These are phyloP conservation scores for Friedmanniomyces simplex DNA, from an alignment of 495 filamentous ascomycete genomes.

Conservation along the genomic window DNA sequence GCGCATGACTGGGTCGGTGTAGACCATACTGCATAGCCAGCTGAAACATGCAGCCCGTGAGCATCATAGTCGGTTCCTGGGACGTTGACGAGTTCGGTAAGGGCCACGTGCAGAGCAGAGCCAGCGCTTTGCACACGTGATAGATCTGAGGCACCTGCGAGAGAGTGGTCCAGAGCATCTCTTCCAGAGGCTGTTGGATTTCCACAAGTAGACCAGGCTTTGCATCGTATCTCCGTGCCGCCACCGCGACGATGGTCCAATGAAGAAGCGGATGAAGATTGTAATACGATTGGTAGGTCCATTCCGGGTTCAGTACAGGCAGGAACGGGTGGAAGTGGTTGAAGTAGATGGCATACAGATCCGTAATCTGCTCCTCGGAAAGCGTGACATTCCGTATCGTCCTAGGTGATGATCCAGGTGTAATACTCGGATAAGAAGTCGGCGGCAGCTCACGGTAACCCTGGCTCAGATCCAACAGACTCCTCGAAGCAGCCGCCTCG, in stretches of 20 bases:
- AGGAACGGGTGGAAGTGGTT: conserved; percentile 74
- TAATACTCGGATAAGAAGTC: conserved; percentile 9
- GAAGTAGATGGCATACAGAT: conserved; percentile 74
- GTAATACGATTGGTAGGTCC: conserved; percentile 64
- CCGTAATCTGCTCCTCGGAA: conserved; percentile 56
- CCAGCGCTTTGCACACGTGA: conserved; percentile 83
- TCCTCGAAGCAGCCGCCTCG: conserved; percentile 15
- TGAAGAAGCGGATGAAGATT: conserved; percentile 66
- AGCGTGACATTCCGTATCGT: conserved; percentile 65
- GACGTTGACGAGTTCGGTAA: conserved; percentile 78
- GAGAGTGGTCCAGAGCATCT: conserved; percentile 71
- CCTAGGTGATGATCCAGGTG: conserved; percentile 30
- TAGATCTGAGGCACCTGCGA: conserved; percentile 77
- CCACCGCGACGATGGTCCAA: conserved; percentile 78
- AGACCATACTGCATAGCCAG: conserved; percentile 83
- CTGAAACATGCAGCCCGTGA: conserved; percentile 87
- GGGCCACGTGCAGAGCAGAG: conserved; percentile 83
- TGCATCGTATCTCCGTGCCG: conserved; percentile 58
- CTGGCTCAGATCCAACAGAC: conserved; percentile 17
- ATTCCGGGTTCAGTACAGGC: conserved; percentile 63
- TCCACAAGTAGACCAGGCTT: conserved; percentile 58
- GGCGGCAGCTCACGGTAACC: conserved; percentile 13
- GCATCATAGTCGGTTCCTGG: conserved; percentile 79
- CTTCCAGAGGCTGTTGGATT: conserved; percentile 60
- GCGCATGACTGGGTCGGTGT: conserved; percentile 78